phyloP scores from a whole-genome alignment of 31 red algal genomes.

The Porphyra umbilicalis region DNA sequence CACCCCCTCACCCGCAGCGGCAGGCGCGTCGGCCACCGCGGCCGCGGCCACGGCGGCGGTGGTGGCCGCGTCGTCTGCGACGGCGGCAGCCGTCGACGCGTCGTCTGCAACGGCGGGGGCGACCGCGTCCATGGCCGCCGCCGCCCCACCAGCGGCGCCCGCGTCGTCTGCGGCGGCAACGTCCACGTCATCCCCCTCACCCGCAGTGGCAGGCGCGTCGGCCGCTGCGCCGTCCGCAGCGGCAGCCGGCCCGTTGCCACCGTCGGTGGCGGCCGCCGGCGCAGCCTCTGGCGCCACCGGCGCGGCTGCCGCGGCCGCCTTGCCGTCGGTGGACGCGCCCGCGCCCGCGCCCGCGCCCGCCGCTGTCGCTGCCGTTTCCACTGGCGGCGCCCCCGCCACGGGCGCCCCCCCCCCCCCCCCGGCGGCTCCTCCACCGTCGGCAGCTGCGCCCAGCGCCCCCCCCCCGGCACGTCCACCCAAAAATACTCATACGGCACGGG shows the following conservation, averaged over 20 bases:
- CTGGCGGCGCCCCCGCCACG: not conserved
- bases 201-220: not conserved
- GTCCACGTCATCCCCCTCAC: not conserved
- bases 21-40: not conserved
- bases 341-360: not conserved
- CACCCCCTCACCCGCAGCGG: too few species aligned
- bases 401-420: not conserved
- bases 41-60: not conserved
- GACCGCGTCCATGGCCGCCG: not conserved
- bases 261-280: not conserved
- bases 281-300: not conserved
- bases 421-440: not conserved
- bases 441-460: not conserved
- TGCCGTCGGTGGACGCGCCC: not conserved
- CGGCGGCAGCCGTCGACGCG: not conserved
- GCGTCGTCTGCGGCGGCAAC: not conserved
- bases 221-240: not conserved
- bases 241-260: not conserved
- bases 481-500: not conserved
- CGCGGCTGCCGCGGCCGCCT: not conserved
- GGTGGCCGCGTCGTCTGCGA: not conserved
- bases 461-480: not conserved
- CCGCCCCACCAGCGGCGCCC: not conserved
- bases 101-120: not conserved
- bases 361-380: not conserved